phyloP scores from a whole-genome alignment of 495 filamentous ascomycete species.

The Pseudoneurospora amorphoporcata region DNA sequence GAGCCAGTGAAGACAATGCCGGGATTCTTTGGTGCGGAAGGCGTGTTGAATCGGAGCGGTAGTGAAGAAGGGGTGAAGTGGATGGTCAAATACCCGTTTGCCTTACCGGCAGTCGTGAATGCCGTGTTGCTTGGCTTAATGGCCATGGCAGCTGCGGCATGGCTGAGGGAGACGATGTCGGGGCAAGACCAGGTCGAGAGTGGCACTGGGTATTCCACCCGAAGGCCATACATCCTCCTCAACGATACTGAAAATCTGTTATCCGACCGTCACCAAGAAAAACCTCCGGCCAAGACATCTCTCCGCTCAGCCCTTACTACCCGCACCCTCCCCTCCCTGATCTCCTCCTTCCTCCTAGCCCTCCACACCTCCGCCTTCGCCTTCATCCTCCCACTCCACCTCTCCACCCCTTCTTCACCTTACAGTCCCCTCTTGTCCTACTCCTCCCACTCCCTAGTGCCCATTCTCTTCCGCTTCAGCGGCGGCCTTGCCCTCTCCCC shows the following conservation, averaged over 20 bases:
- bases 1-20: constrained; percentile 60
- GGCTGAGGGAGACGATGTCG: constrained; percentile 3
- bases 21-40: constrained; percentile 48
- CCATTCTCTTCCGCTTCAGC: constrained; percentile 54
- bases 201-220: not conserved
- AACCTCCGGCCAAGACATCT: not conserved
- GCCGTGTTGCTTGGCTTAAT: not conserved
- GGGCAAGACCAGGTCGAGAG: constrained; percentile 1
- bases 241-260: not conserved
- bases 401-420: constrained; percentile 53
- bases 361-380: constrained; percentile 69
- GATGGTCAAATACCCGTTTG: constrained; percentile 3
- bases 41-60: constrained; percentile 20
- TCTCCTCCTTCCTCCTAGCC: constrained; percentile 57
- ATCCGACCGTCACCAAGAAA: not conserved
- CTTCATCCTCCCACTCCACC: constrained; percentile 60
- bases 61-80: constrained; percentile 23
- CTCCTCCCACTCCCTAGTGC: constrained; percentile 47
- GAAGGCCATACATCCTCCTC: not conserved
- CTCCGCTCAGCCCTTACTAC: constrained; percentile 47
- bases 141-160: not conserved
- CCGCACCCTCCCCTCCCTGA: constrained; percentile 50
- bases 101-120: constrained; percentile 3
- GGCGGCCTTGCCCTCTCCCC: constrained; percentile 66
- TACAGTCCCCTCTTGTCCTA: constrained; percentile 61